Percentiles rank a stretch among this genome's conserved stretches.
These are phyloP conservation scores for Solanum tarapatanum DNA, from an alignment of 257 asterid species.

Conservation along the genomic window DNA sequence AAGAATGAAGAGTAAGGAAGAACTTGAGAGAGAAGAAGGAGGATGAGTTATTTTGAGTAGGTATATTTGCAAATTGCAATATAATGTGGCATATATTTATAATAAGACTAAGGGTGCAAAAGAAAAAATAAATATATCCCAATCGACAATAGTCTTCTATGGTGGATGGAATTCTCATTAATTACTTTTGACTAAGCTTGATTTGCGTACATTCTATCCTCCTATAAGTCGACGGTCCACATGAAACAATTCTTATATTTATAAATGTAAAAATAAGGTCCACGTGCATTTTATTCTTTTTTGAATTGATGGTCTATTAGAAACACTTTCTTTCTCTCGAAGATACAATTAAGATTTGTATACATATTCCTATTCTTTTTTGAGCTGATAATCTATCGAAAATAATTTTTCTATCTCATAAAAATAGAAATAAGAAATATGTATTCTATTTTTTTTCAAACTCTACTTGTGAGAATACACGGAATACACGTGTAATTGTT, in stretches of 20 bases:
- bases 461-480: neutral
- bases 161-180: conserved; percentile 14
- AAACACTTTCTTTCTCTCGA: neutral
- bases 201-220: neutral
- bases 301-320: neutral
- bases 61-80: neutral
- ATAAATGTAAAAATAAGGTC: too few relatives aligned
- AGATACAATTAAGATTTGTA: neutral
- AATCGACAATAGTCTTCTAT: neutral
- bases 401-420: neutral
- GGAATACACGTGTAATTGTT: neutral
- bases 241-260: neutral
- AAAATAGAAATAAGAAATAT: neutral
- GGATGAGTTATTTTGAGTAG: neutral
- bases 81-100: conserved; percentile 1
- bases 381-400: too few relatives aligned
- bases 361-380: too few relatives aligned
- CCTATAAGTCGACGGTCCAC: fast-evolving
- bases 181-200: neutral
- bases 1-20: neutral
- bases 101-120: conserved; percentile 3
- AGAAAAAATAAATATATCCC: neutral
- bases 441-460: neutral
- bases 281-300: neutral
- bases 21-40: neutral